Conservation (phyloP, 768 basidiomycete genomes). For the Auricularia sp. region DNA sequence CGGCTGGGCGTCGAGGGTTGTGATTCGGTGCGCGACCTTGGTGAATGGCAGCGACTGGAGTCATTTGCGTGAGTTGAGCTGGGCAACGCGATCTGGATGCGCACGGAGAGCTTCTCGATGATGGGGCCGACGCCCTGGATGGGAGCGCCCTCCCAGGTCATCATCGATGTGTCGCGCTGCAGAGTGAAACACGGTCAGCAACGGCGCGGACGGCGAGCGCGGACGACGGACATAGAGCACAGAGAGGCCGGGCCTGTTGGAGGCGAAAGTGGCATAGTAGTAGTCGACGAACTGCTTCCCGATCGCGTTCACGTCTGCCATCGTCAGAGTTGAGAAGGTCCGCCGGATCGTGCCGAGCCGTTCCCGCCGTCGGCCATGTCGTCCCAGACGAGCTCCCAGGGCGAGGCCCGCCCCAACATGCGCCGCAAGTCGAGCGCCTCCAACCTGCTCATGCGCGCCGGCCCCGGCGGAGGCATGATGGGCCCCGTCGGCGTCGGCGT, state of each 20-base stretch:
- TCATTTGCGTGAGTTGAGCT: neutral
- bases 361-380: neutral
- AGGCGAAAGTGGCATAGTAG: conserved; percentile 78
- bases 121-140: conserved; percentile 48
- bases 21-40: conserved; percentile 69
- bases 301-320: conserved; percentile 66
- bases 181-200: conserved; percentile 3
- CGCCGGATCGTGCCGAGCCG: conserved; percentile 7
- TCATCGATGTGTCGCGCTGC: conserved; percentile 75
- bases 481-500: neutral
- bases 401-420: conserved; percentile 44
- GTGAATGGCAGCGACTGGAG: conserved; percentile 69
- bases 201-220: conserved; percentile 17
- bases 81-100: neutral
- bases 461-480: neutral
- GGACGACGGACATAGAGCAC: conserved; percentile 37
- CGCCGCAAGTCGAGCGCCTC: conserved; percentile 72
- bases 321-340: conserved; percentile 21
- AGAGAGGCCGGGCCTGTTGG: conserved; percentile 59
- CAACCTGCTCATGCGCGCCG: neutral
- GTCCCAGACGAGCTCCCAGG: neutral
- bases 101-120: conserved; percentile 64
- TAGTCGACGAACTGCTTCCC: conserved; percentile 71
- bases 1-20: conserved; percentile 83
- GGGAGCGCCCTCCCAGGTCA: conserved; percentile 65